Percentiles rank a stretch among this genome's conserved stretches.
phyloP scores from a whole-genome alignment of 108 stramenopile genomes.

The Aurantiochytrium sp. region DNA sequence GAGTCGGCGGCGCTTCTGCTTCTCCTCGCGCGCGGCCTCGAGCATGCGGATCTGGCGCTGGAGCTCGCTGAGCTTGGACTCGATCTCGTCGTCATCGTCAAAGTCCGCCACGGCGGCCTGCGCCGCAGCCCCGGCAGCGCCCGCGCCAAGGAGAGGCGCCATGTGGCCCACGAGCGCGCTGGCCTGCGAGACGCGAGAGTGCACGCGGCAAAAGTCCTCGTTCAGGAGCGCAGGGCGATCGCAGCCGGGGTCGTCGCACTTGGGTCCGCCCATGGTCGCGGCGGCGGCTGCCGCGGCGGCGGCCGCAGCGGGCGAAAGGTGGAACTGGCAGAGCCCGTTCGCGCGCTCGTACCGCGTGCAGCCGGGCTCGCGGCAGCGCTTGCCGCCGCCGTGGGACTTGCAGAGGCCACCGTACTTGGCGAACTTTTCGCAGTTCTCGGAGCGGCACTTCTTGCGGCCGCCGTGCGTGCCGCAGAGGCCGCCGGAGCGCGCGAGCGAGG shows the following conservation, averaged over 20 bases:
- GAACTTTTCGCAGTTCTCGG: slow-evolving; percentile 79
- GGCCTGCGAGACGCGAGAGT: background rate
- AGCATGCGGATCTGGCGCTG: background rate
- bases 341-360: slow-evolving; percentile 39
- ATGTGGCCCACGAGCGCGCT: too few relatives aligned
- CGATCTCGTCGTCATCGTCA: background rate
- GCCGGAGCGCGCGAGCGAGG: background rate
- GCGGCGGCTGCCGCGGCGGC: background rate
- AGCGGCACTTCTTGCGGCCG: slow-evolving; percentile 73
- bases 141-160: too few relatives aligned
- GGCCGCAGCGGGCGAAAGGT: background rate
- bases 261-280: background rate
- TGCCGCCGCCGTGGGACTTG: slow-evolving; percentile 94
- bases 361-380: slow-evolving; percentile 76
- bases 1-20: background rate
- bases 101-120: too few relatives aligned
- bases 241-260: slow-evolving; percentile 6
- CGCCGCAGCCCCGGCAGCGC: too few relatives aligned
- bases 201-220: background rate
- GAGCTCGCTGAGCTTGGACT: background rate
- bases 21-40: background rate
- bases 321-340: background rate
- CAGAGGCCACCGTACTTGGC: slow-evolving; percentile 91
- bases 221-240: background rate
- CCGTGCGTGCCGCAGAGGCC: slow-evolving; percentile 24